Conservation (phyloP, 176 grass and related monocot species). For the sorghum (Sorghum bicolor) region Sorghum_bicolor_NCBIv3 NC_012876.2:5029001-5029500, state of each 20-base stretch:
- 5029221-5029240: constrained; percentile 40
- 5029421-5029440: neutral
- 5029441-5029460: neutral
- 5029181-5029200: constrained; percentile 18
- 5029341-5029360: constrained; percentile 68
- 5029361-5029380: constrained; percentile 28
- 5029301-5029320: constrained; percentile 23
- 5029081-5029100: constrained; percentile 42
- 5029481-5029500: constrained; percentile 90
- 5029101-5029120: constrained; percentile 48
- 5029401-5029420: neutral
- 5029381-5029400: neutral
- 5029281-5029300: constrained; percentile 28
- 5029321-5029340: constrained; percentile 69
- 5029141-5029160: constrained; percentile 39
- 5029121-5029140: constrained; percentile 46
- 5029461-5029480: constrained; percentile 56
- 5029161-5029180: constrained; percentile 34
- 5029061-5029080: constrained; percentile 23
- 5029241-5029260: constrained; percentile 77
- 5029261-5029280: constrained; percentile 36
- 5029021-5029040: neutral
- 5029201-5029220: constrained; percentile 10
- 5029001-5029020: neutral
- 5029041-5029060: constrained; percentile 14